Conservation (phyloP, 257 asterid species). For the Rhazya stricta region DNA sequence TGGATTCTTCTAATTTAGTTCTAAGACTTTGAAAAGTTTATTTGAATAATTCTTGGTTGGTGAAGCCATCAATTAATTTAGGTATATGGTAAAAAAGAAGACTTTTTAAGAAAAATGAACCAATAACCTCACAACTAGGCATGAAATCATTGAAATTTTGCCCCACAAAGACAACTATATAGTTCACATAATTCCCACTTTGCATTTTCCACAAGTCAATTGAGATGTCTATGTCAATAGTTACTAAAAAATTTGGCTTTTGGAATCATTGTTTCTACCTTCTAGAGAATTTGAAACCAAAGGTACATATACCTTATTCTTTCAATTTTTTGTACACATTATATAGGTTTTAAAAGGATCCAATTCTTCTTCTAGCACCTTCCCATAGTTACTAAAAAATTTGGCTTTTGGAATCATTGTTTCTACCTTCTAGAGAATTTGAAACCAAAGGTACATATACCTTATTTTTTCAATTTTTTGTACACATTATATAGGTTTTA, state of each 20-base stretch:
- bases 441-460: neutral
- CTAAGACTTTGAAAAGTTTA: neutral
- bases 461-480: neutral
- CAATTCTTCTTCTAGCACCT: too few relatives aligned
- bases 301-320: neutral
- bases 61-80: neutral
- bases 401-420: neutral
- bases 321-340: neutral
- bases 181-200: neutral
- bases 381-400: neutral
- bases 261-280: neutral
- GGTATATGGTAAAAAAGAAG: neutral
- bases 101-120: too few relatives aligned
- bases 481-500: too few relatives aligned
- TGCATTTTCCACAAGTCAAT: neutral
- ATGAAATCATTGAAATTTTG: neutral
- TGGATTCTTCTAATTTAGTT: neutral
- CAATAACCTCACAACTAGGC: too few relatives aligned
- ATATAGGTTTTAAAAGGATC: too few relatives aligned
- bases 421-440: neutral
- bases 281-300: neutral
- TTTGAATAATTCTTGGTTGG: conserved; percentile 18
- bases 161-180: neutral
- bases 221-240: neutral
- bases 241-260: neutral